phyloP scores from a whole-genome alignment of 257 asterid species.

The Ilex asprella region DNA sequence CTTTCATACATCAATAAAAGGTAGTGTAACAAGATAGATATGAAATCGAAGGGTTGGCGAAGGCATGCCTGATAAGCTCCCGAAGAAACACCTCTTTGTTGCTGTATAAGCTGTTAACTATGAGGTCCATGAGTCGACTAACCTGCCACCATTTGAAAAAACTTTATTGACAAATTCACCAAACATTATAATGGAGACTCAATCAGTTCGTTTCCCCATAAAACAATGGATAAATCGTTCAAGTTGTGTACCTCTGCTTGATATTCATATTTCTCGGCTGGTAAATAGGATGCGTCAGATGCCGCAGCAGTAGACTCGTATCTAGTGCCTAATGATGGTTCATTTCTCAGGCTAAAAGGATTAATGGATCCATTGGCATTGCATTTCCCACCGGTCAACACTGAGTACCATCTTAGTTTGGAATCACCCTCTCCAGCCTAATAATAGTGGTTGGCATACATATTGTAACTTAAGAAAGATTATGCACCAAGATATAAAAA shows the following conservation, averaged over 20 bases:
- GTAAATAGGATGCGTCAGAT: conserved; percentile 39
- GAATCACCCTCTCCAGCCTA: conserved; percentile 42
- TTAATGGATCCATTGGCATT: conserved; percentile 11
- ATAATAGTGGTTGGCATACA: conserved; percentile 2
- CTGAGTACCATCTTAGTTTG: conserved; percentile 49
- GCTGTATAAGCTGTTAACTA: conserved; percentile 91
- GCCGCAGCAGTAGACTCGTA: conserved; percentile 73
- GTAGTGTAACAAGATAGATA: no score
- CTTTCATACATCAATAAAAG: no score
- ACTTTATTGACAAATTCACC: not conserved
- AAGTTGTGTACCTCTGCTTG: conserved; percentile 79
- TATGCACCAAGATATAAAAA: no score
- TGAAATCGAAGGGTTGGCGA: not conserved
- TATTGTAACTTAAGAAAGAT: no score
- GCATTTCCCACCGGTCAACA: conserved; percentile 27
- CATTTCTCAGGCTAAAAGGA: conserved; percentile 25
- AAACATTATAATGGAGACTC: not conserved
- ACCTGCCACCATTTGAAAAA: conserved; percentile 44
- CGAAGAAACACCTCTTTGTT: conserved; percentile 93
- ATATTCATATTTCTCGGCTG: conserved; percentile 75
- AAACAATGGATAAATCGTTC: not conserved
- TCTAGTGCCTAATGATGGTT: conserved; percentile 33
- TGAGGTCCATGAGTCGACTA: conserved; percentile 98
- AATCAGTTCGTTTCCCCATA: not conserved
- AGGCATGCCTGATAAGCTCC: conserved; percentile 76